phyloP scores from a whole-genome alignment of 208 protist species.

The Trypanosoma brucei region DNA sequence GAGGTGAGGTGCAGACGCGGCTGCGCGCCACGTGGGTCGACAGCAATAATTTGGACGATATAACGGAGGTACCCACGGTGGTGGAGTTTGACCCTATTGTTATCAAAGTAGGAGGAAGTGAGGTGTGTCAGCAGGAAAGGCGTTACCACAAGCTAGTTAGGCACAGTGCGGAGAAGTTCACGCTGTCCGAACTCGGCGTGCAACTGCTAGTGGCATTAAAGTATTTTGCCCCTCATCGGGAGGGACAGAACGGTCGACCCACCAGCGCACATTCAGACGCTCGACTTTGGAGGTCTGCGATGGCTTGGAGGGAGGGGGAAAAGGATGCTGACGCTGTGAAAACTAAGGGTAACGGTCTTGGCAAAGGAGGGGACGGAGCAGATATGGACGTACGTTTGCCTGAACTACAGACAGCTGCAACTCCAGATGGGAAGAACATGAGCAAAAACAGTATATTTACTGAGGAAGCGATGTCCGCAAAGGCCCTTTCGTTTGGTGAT shows the following conservation, averaged over 20 bases:
- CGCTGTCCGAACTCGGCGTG: slow-evolving; percentile 4
- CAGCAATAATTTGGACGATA: background rate
- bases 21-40: slow-evolving; percentile 16
- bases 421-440: no score
- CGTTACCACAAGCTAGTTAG: background rate
- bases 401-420: no score
- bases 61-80: slow-evolving; percentile 1
- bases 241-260: slow-evolving; percentile 22
- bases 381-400: no score
- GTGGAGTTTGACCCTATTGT: slow-evolving; percentile 20
- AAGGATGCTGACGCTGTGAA: background rate
- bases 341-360: background rate
- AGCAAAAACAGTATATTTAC: no score
- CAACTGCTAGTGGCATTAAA: slow-evolving; percentile 10
- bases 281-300: background rate
- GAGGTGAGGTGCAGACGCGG: slow-evolving; percentile 16
- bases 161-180: background rate
- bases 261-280: slow-evolving; percentile 16
- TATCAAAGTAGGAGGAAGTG: slow-evolving; percentile 12
- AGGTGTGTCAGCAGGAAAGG: background rate
- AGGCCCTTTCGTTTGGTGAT: no score
- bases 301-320: background rate
- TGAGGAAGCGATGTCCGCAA: no score
- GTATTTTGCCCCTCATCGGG: slow-evolving; percentile 19
- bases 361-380: no score